Evolutionary conservation across 2,329 filamentous ascomycete species (phyloP).

Genomic region (Colletotrichum liaoningense): DNA sequence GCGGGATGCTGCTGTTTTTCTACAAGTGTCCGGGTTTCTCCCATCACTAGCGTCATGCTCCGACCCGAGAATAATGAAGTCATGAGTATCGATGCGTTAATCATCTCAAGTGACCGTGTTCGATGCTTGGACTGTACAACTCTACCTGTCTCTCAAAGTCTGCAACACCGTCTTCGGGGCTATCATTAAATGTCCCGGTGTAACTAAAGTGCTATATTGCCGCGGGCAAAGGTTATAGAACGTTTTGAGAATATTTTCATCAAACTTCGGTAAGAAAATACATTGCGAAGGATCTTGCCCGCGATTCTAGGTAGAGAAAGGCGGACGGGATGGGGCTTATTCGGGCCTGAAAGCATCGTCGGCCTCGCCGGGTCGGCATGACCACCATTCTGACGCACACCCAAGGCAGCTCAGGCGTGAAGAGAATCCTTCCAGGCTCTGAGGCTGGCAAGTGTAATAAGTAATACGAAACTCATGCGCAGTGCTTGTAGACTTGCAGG

Average conservation of each 20-base stretch:
- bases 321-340: background rate
- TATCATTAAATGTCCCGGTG: slow-evolving; percentile 63
- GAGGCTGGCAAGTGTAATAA: background rate
- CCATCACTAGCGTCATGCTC: background rate
- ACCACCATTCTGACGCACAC: background rate
- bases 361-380: background rate
- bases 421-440: background rate
- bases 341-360: background rate
- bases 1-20: background rate
- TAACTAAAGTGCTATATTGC: slow-evolving; percentile 51
- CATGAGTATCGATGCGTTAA: too few relatives aligned
- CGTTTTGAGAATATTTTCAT: slow-evolving; percentile 52
- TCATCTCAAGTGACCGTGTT: too few relatives aligned
- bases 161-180: slow-evolving; percentile 63
- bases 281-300: background rate
- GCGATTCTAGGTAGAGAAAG: background rate
- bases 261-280: slow-evolving; percentile 40
- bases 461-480: background rate
- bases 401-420: background rate
- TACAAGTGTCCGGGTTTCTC: background rate
- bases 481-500: background rate
- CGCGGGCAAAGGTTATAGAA: slow-evolving; percentile 52
- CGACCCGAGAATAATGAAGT: too few relatives aligned
- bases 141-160: slow-evolving; percentile 49
- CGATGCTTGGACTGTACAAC: too few relatives aligned